These are phyloP conservation scores for Pseudopediastrum boryanum DNA, from an alignment of 139 green algal species.

Conservation along the genomic window DNA sequence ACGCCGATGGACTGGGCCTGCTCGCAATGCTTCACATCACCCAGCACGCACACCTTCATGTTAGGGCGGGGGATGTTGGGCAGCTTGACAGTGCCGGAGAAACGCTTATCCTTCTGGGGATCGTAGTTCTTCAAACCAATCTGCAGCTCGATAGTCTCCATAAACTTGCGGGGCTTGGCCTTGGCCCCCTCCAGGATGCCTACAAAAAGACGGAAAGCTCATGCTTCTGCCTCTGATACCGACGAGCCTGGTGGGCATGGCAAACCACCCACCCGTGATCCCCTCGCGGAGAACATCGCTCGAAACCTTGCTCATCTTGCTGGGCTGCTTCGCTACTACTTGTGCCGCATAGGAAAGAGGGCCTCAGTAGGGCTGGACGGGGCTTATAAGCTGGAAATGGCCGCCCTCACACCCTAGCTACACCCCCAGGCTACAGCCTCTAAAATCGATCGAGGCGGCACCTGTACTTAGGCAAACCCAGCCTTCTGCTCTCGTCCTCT, in stretches of 20 bases:
- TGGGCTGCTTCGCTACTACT: too few relatives aligned
- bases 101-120: slow-evolving; percentile 99
- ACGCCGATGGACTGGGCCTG: slow-evolving; percentile 85
- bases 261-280: slow-evolving; percentile 58
- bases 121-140: slow-evolving; percentile 99
- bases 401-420: too few relatives aligned
- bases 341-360: too few relatives aligned
- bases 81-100: slow-evolving; percentile 97
- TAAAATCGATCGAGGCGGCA: too few relatives aligned
- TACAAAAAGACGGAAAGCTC: not conserved
- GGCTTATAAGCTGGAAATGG: too few relatives aligned
- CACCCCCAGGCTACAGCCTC: too few relatives aligned
- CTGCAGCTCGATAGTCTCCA: slow-evolving; percentile 99
- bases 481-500: slow-evolving; percentile 6
- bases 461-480: too few relatives aligned
- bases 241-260: too few relatives aligned
- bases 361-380: too few relatives aligned
- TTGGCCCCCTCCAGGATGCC: slow-evolving; percentile 79
- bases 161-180: slow-evolving; percentile 97
- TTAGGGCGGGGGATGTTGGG: slow-evolving; percentile 93
- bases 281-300: slow-evolving; percentile 76
- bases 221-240: not conserved
- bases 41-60: slow-evolving; percentile 97
- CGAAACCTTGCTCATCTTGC: slow-evolving; percentile 77
- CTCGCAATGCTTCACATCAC: slow-evolving; percentile 98